phyloP scores from a whole-genome alignment of 1,139 yeast species.

The Kurtzmaniella quercitrusa region DNA sequence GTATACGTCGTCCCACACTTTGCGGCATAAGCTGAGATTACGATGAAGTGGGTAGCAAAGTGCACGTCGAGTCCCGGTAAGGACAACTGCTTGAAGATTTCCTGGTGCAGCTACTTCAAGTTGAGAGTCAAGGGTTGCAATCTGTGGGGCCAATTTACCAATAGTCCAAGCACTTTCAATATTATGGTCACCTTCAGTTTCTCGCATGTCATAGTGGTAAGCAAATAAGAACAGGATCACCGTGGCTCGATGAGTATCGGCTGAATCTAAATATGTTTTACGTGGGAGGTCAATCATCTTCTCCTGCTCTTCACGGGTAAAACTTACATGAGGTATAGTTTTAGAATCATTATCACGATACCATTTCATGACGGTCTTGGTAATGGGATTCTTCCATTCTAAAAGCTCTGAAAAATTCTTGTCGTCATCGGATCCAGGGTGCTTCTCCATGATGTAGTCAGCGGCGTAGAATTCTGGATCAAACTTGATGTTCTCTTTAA shows the following conservation, averaged over 20 bases:
- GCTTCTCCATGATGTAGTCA: constrained; percentile 62
- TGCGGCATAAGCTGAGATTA: constrained; percentile 52
- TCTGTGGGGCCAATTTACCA: constrained; percentile 78
- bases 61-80: constrained; percentile 67
- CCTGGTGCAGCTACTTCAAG: constrained; percentile 16
- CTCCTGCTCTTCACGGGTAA: constrained; percentile 58
- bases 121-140: constrained; percentile 64
- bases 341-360: constrained; percentile 26
- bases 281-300: constrained; percentile 67
- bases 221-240: constrained; percentile 67
- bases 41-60: constrained; percentile 78
- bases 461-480: constrained; percentile 89
- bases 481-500: constrained; percentile 72
- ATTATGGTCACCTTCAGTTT: constrained; percentile 72
- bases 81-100: constrained; percentile 47
- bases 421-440: constrained; percentile 53
- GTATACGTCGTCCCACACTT: constrained; percentile 77
- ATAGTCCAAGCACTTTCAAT: constrained; percentile 93
- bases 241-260: constrained; percentile 47
- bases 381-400: constrained; percentile 52
- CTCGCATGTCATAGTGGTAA: constrained; percentile 69
- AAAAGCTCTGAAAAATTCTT: constrained; percentile 50
- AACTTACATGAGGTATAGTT: constrained; percentile 39
- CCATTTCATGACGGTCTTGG: constrained; percentile 45
- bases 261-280: constrained; percentile 51